Evolutionary conservation across 805 yeast genomes (phyloP).

Genomic region (Starmerella apicola): DNA sequence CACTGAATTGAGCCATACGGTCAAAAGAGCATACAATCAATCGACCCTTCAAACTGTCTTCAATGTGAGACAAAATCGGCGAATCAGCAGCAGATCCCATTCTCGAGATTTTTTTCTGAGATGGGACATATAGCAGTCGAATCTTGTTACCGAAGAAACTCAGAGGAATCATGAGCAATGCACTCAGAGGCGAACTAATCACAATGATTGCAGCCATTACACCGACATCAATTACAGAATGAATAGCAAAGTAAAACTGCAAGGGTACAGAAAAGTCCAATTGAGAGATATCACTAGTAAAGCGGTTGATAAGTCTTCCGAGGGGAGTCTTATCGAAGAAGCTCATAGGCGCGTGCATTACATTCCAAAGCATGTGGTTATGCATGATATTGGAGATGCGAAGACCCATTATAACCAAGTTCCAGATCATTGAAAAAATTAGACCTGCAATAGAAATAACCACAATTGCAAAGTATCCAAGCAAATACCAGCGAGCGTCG

Average conservation of each 20-base stretch:
- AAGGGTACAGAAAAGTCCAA: slow-evolving; percentile 56
- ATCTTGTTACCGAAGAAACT: slow-evolving; percentile 46
- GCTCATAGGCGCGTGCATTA: slow-evolving; percentile 62
- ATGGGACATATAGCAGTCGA: slow-evolving; percentile 52
- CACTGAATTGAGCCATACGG: slow-evolving; percentile 49
- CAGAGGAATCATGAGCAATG: slow-evolving; percentile 46
- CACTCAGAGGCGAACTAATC: slow-evolving; percentile 56
- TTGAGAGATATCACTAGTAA: slow-evolving; percentile 68
- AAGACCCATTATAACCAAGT: slow-evolving; percentile 42
- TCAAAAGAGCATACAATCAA: slow-evolving; percentile 63
- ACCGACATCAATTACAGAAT: slow-evolving; percentile 37
- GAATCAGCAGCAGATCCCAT: slow-evolving; percentile 54
- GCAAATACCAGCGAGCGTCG: slow-evolving; percentile 41
- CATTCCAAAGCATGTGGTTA: slow-evolving; percentile 39
- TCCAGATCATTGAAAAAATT: slow-evolving; percentile 31
- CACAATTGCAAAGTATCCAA: slow-evolving; percentile 62
- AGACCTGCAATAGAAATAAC: slow-evolving; percentile 29
- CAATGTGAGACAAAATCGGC: slow-evolving; percentile 70
- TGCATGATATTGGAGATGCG: slow-evolving; percentile 32
- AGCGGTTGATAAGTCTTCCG: slow-evolving; percentile 66
- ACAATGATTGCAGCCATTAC: slow-evolving; percentile 50
- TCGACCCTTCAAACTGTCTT: slow-evolving; percentile 67
- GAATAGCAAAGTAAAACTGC: slow-evolving; percentile 43
- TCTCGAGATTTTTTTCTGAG: slow-evolving; percentile 67
- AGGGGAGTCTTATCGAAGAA: slow-evolving; percentile 69